These are phyloP conservation scores for Boletus tylopilopsis DNA, from an alignment of 768 basidiomycete genomes.

Conservation along the genomic window DNA sequence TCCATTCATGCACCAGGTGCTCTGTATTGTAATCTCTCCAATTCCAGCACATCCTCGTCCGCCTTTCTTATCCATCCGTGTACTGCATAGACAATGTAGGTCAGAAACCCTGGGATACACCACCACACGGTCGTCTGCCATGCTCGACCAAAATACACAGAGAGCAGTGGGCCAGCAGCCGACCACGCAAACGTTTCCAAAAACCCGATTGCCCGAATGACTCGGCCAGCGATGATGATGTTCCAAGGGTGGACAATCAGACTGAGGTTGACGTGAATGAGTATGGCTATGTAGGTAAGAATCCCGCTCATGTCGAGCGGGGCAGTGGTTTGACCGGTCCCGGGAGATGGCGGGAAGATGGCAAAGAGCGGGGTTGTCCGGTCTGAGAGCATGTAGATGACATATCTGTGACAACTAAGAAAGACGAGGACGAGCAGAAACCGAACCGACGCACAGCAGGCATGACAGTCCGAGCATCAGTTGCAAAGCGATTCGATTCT, in stretches of 20 bases:
- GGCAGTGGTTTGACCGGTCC: slow-evolving; percentile 7
- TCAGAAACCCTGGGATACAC: slow-evolving; percentile 40
- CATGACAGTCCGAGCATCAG: slow-evolving; percentile 42
- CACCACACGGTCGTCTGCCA: slow-evolving; percentile 59
- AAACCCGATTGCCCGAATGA: slow-evolving; percentile 32
- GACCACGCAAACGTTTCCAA: slow-evolving; percentile 36
- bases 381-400: slow-evolving; percentile 42
- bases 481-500: slow-evolving; percentile 39
- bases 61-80: slow-evolving; percentile 43
- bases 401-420: slow-evolving; percentile 37
- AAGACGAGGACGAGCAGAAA: not conserved
- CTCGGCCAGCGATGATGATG: slow-evolving; percentile 23
- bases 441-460: slow-evolving; percentile 39
- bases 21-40: slow-evolving; percentile 53
- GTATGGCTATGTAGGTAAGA: slow-evolving; percentile 46
- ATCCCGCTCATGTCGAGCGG: slow-evolving; percentile 44
- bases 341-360: slow-evolving; percentile 35
- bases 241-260: slow-evolving; percentile 39
- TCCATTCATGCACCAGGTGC: slow-evolving; percentile 48
- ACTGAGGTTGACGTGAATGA: slow-evolving; percentile 48
- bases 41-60: slow-evolving; percentile 43
- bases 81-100: slow-evolving; percentile 44
- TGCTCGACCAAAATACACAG: slow-evolving; percentile 42
- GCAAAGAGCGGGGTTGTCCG: slow-evolving; percentile 46
- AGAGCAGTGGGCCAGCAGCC: slow-evolving; percentile 46